Evolutionary conservation across 2,329 filamentous ascomycete species (phyloP).

Genomic region (Botrytis cinerea): DNA sequence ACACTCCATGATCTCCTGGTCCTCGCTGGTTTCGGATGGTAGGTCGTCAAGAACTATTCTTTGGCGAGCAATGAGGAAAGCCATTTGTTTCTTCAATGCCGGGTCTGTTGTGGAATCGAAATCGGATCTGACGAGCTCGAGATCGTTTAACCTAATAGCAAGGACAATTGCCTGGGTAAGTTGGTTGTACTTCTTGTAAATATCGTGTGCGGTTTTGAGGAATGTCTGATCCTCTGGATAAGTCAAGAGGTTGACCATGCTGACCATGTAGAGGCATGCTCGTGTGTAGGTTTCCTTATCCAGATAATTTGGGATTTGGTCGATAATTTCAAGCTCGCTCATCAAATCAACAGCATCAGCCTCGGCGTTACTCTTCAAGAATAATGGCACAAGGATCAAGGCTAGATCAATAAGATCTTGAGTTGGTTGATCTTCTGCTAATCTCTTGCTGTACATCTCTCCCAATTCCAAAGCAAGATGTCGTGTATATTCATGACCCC

Average conservation of each 20-base stretch:
- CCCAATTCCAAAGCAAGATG: slow-evolving; percentile 96
- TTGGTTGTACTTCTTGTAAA: slow-evolving; percentile 92
- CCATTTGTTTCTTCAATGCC: slow-evolving; percentile 87
- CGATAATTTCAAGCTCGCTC: slow-evolving; percentile 97
- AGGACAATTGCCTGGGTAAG: slow-evolving; percentile 91
- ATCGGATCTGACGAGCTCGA: slow-evolving; percentile 77
- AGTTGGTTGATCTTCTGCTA: slow-evolving; percentile 80
- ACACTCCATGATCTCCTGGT: slow-evolving; percentile 76
- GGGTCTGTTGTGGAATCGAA: slow-evolving; percentile 80
- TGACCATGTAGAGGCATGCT: slow-evolving; percentile 97
- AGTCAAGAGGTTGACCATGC: slow-evolving; percentile 96
- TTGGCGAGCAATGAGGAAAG: slow-evolving; percentile 88
- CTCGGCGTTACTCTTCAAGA: slow-evolving; percentile 96
- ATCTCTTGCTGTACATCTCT: slow-evolving; percentile 84
- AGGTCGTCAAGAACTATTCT: slow-evolving; percentile 80
- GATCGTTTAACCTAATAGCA: slow-evolving; percentile 89
- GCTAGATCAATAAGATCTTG: slow-evolving; percentile 86
- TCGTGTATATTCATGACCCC: slow-evolving; percentile 97
- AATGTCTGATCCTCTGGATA: slow-evolving; percentile 98
- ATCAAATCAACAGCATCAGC: slow-evolving; percentile 96
- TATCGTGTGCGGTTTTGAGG: slow-evolving; percentile 85
- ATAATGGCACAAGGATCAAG: slow-evolving; percentile 83
- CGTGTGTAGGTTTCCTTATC: slow-evolving; percentile 92
- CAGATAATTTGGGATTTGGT: slow-evolving; percentile 82
- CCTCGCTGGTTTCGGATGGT: slow-evolving; percentile 63